Evolutionary conservation across 768 basidiomycete genomes (phyloP), one percentile per base, ranked within the genome.

Genomic region (Hirschioporus abietinus): DNA sequence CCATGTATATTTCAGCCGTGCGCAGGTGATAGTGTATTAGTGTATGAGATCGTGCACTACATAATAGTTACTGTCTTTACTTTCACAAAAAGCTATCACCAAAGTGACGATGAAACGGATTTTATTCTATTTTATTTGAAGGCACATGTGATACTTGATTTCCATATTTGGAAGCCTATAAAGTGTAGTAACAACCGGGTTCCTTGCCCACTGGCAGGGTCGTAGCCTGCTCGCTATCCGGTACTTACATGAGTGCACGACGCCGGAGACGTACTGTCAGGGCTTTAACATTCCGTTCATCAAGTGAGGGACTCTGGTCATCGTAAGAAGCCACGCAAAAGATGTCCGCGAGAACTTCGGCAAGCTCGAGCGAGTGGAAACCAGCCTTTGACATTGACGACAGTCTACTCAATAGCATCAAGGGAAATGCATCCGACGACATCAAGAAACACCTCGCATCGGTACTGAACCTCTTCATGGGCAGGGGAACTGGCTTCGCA

Each of bases 391-490:
- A 52, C 20, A 15, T 52, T 20, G 42, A 52, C 42, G 42, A 52
- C 2, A 52, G 42, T 15, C 4, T 52, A 10, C 42, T 52, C 15
- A 20, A 52, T 10, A 52, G 15, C 42, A 52, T 52, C 42, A 52
- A 20, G 20, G 78, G 77, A 42, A 78, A 76, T 60, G 76, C 70
- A 1, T 59, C 78, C 20, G 63, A 35, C 1, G 35, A 69, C 18
- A 65, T 77, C 65, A 78, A 79, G 66, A 70, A 71, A 57, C 36
- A 68, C 7, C 68, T 78, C 62, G 9, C 75, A 66, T 64, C 69
- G 63, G 63, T 69, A 64, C 2, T 78, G 27, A 34, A 67, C 10
- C 30, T 65, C 60, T 35, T 36, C 36, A 24, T 42, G 64, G 68
- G 35, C 68, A 68, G 30, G 30, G 20, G 26, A 59, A 58, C 66